A percentile compares a stretch with the other conserved stretches of the same genome.
These are phyloP conservation scores for Xylaria digitata DNA, from an alignment of 2,329 filamentous ascomycete species.

Conservation along the genomic window DNA sequence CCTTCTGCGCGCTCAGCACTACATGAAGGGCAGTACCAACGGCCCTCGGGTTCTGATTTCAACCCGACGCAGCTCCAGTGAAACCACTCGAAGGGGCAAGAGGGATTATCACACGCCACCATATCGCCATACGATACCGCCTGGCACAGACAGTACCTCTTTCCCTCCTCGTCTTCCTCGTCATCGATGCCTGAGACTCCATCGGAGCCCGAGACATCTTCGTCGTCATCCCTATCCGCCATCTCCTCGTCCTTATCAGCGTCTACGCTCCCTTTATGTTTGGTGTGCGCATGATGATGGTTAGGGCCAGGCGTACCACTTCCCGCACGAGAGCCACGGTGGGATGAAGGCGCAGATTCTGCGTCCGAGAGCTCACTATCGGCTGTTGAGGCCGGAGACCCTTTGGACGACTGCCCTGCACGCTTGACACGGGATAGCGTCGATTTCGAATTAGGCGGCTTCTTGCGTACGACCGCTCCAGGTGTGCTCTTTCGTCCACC, in stretches of 20 bases:
- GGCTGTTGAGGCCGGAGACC: constrained; percentile 71
- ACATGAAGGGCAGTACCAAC: constrained; percentile 75
- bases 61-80: constrained; percentile 81
- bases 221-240: constrained; percentile 60
- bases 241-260: constrained; percentile 49
- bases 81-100: constrained; percentile 87
- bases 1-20: constrained; percentile 56
- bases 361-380: constrained; percentile 75
- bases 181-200: constrained; percentile 53
- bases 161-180: constrained; percentile 79
- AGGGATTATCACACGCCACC: constrained; percentile 88
- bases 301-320: constrained; percentile 54
- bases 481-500: constrained; percentile 59
- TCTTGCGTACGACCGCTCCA: constrained; percentile 50
- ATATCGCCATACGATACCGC: constrained; percentile 88
- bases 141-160: constrained; percentile 86
- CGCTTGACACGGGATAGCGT: constrained; percentile 72
- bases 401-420: constrained; percentile 62
- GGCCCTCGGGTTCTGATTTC: constrained; percentile 74
- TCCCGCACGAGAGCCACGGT: constrained; percentile 54
- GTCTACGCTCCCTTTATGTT: constrained; percentile 39
- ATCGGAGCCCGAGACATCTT: constrained; percentile 55
- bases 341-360: constrained; percentile 65
- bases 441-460: constrained; percentile 61
- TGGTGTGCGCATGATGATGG: constrained; percentile 39